Conservation (phyloP, 441 rosid genomes). For the Gossypium laxum region DNA sequence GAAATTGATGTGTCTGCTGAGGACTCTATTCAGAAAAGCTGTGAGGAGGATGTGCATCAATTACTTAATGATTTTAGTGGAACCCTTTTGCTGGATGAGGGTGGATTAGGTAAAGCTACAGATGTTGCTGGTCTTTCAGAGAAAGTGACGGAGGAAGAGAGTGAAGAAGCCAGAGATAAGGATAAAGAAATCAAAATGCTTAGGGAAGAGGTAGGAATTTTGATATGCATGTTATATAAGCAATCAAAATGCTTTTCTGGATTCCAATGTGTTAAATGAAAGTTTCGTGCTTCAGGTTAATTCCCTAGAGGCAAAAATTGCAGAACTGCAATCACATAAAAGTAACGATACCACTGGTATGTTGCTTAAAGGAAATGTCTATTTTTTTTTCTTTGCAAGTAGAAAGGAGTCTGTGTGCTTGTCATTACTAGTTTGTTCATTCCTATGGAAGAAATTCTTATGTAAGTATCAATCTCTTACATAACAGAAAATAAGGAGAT, state of each 20-base stretch:
- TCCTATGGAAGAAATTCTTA: background rate
- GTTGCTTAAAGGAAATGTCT: constrained; percentile 17
- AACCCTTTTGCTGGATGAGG: constrained; percentile 22
- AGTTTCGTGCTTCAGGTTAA: constrained; percentile 41
- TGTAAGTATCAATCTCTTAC: constrained; percentile 12
- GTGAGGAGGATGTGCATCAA: constrained; percentile 25
- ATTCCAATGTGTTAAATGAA: background rate
- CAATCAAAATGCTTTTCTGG: background rate
- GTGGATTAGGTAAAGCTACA: constrained; percentile 24
- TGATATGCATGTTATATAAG: background rate
- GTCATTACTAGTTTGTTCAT: constrained; percentile 3
- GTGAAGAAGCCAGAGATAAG: constrained; percentile 22
- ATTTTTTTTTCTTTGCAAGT: background rate
- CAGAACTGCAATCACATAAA: constrained; percentile 43
- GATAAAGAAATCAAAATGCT: constrained; percentile 38
- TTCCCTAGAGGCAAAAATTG: constrained; percentile 54
- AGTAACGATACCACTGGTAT: constrained; percentile 20
- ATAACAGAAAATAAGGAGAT: constrained; percentile 30
- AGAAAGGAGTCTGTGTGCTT: background rate
- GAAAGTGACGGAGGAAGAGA: constrained; percentile 22
- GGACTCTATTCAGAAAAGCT: constrained; percentile 24
- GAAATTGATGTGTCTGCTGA: constrained; percentile 9
- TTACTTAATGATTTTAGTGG: constrained; percentile 19
- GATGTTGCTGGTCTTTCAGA: constrained; percentile 20
- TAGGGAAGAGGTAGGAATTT: constrained; percentile 50